Percentiles rank a stretch among this genome's conserved stretches.
These are phyloP conservation scores for Lipomyces lipofer DNA, from an alignment of 805 yeast species.

Conservation along the genomic window DNA sequence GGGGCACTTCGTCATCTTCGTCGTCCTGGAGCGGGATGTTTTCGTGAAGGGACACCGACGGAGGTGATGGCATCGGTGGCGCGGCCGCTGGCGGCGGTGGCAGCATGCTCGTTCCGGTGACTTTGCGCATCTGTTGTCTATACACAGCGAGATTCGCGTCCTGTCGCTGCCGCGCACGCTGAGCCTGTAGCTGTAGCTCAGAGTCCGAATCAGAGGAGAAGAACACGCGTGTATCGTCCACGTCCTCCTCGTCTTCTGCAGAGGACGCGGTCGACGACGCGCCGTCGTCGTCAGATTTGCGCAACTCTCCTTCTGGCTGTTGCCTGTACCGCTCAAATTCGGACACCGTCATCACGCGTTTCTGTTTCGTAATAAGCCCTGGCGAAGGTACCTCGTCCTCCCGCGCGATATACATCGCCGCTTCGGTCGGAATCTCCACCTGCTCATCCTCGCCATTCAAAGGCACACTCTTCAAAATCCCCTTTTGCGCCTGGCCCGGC, in stretches of 20 bases:
- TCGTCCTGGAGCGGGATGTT: slow-evolving; percentile 37
- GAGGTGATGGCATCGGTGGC: too few relatives aligned
- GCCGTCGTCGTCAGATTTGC: slow-evolving; percentile 15
- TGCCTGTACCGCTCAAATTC: slow-evolving; percentile 33
- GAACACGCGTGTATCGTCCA: slow-evolving; percentile 8
- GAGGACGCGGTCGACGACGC: too few relatives aligned
- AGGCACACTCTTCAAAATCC: not conserved
- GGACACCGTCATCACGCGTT: slow-evolving; percentile 35
- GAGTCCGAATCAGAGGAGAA: slow-evolving; percentile 10
- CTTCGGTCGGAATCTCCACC: slow-evolving; percentile 16
- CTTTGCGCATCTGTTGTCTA: slow-evolving; percentile 45
- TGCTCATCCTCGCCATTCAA: not conserved
- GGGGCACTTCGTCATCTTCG: slow-evolving; percentile 44
- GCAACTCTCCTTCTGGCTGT: not conserved
- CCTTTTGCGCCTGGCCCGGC: not conserved
- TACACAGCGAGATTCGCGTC: slow-evolving; percentile 45
- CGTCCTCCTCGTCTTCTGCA: slow-evolving; percentile 20
- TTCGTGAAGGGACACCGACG: too few relatives aligned
- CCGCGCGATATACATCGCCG: slow-evolving; percentile 7
- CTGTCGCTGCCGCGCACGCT: slow-evolving; percentile 34
- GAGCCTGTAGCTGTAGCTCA: slow-evolving; percentile 24
- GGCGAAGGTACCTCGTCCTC: slow-evolving; percentile 1
- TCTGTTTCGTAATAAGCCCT: slow-evolving; percentile 5
- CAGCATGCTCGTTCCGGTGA: slow-evolving; percentile 36
- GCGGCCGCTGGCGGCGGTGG: slow-evolving; percentile 1